Base-by-base conservation (phyloP, 2,329 filamentous ascomycete genomes). In the Coccinonectria pachysandricola region DNA sequence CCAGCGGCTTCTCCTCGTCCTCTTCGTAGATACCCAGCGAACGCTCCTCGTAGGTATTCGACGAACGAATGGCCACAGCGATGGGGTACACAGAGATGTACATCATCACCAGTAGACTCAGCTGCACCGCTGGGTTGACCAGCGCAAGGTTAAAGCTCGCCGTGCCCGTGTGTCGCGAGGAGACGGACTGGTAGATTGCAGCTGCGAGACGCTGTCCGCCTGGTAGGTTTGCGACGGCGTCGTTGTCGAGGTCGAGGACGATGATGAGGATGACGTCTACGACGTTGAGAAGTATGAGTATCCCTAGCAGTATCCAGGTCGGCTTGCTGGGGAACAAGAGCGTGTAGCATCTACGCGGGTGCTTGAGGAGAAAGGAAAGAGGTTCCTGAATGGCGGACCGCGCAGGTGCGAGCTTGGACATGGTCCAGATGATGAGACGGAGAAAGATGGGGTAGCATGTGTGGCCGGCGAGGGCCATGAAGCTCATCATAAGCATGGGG, bases 81-180 rank as follows among this genome's bases (percentile, higher is more conserved):
- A 75, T 67, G 0, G 73, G 72, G 32, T 71, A 74, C 4, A 69
- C 64, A 5, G 65, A 65, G 23, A 77, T 74, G 48, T 75, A 77
- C 72, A 78, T 77, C 72, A 77, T 76, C 22, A 72, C 60, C 0
- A 76, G 54, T 31, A 74, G 67, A 17, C 71, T 62, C 18, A 75
- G 61, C 31, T 73, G 71, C 0, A 74, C 60, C 3, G 59, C 63
- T 5, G 71, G 66, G 19, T 64, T 68, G 3, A 74, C 54, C 1
- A 45, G 46, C 4, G 64, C 47, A 8, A 73, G 57, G 11, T 55
- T 46, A 16, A 73, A 71, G 42, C 52, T 68, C 52, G 57, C 60
- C 50, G 42, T 70, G 51, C 33, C 69, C 46, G 48, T 58, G 54
- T 44, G 70, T 36, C 32, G 65, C 46, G 35, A 61, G 51, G 42